These are phyloP conservation scores for Centrapalus pauciflorus DNA, from an alignment of 129 eudicot species.

Conservation along the genomic window DNA sequence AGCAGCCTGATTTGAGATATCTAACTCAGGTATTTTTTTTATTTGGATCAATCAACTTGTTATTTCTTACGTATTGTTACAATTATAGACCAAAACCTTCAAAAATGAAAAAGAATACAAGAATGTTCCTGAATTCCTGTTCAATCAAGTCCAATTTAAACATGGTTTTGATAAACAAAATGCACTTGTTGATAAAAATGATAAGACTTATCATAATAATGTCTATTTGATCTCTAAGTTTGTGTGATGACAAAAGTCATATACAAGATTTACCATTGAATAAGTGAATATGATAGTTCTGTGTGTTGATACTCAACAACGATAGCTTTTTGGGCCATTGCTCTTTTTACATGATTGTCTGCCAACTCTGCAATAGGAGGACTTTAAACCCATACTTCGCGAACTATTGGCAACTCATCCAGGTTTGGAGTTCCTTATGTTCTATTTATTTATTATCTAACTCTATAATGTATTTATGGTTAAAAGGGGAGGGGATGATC, in stretches of 20 bases:
- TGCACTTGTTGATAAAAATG: not conserved
- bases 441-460: too few relatives aligned
- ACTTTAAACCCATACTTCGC: constrained; percentile 67
- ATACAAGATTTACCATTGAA: too few relatives aligned
- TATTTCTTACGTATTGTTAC: too few relatives aligned
- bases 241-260: too few relatives aligned
- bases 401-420: constrained; percentile 73
- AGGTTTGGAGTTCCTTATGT: constrained; percentile 73
- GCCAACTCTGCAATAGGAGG: constrained; percentile 38
- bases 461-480: too few relatives aligned
- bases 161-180: too few relatives aligned
- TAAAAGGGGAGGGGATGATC: not conserved
- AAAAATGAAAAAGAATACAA: not conserved
- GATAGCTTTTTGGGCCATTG: not conserved
- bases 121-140: not conserved
- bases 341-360: not conserved
- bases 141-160: too few relatives aligned
- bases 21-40: constrained; percentile 55
- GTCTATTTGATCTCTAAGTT: too few relatives aligned
- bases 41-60: too few relatives aligned
- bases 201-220: not conserved
- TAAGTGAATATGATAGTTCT: too few relatives aligned
- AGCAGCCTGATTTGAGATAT: constrained; percentile 67
- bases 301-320: too few relatives aligned
- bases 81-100: not conserved